Base-by-base conservation (phyloP, 176 grass and related monocot species). In the Musa schizocarpa region DNA sequence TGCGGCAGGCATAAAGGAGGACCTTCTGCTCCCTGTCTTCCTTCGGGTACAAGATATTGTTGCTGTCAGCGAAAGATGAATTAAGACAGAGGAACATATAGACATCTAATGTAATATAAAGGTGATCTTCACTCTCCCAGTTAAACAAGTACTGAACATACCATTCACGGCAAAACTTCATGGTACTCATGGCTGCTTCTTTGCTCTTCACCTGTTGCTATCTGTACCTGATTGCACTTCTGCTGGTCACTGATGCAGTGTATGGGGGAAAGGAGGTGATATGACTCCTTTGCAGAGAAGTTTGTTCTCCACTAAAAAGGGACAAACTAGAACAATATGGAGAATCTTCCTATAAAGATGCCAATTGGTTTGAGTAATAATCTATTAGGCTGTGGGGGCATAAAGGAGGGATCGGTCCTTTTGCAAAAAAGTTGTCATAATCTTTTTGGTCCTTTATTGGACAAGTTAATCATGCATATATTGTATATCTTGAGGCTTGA, bases 161-260 rank as follows among this genome's bases (percentile, higher is more conserved):
- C 88, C 88, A 85, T 81, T 91, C 85, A 50, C 88, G 79, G 82
- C 88, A 91, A 85, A 91, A 91, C 53, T 91, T 91, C 88, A 91
- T 91, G 82, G 89, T 82, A 78, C 89, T 91, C 85, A 91, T 91
- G 80, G 82, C 69, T 85, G 82, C 57, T 82, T 3, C 72, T 82
- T n/a, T 10, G 27, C 27, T 25, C 53, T 54, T 16, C 3, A 68
- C 10, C 22, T 0, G 22, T 11, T 23, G 2, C 9, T 9, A 14
- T 13, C 13, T 23, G 1, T 12, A 57, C 55, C 55, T 57, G 13
- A 57, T 57, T 57, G 13, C 55, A 57, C 55, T 57, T 5, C 55
- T 57, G 17, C 57, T 20, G 57, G 6, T 61, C 17, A 61, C 57
- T n/a, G 57, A 43, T 61, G 16, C 16, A n/a, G 57, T 14, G 16